Conservation (phyloP, 352 stramenopile species). For the Phytophthora rubi region DNA sequence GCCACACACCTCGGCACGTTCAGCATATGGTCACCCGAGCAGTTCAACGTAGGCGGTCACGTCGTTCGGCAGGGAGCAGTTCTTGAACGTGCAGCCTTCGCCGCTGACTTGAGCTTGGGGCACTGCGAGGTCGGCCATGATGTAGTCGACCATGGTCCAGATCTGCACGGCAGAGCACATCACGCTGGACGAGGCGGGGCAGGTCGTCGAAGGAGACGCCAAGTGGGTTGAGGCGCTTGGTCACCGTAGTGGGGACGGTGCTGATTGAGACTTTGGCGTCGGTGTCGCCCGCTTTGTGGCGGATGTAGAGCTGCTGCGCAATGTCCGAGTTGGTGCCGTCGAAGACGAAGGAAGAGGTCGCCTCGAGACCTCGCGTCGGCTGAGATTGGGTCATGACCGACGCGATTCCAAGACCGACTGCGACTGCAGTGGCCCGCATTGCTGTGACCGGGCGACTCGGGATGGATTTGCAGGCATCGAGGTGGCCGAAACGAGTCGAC, state of each 20-base stretch:
- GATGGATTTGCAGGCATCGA: conserved; percentile 7
- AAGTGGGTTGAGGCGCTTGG: conserved; percentile 13
- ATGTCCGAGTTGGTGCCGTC: conserved; percentile 46
- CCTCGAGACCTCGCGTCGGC: conserved; percentile 20
- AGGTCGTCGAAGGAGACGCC: conserved; percentile 23
- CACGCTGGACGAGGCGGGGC: conserved; percentile 39
- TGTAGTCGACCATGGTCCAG: conserved; percentile 25
- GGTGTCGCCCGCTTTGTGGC: conserved; percentile 23
- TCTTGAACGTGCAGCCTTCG: conserved; percentile 25
- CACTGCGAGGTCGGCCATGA: conserved; percentile 38
- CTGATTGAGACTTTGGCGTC: conserved; percentile 15
- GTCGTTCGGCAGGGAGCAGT: conserved; percentile 35
- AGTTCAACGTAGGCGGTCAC: conserved; percentile 28
- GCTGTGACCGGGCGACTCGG: conserved; percentile 3
- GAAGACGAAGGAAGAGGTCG: conserved; percentile 29
- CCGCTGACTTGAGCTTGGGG: conserved; percentile 15
- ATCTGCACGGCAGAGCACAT: conserved; percentile 41
- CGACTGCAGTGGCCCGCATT: conserved; percentile 2
- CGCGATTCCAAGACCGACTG: neutral
- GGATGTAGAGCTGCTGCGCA: conserved; percentile 39
- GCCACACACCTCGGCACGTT: conserved; percentile 39
- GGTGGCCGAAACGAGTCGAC: neutral
- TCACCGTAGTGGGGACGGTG: conserved; percentile 14
- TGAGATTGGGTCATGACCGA: conserved; percentile 1
- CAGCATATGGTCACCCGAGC: conserved; percentile 47